phyloP scores from a whole-genome alignment of 2,329 filamentous ascomycete species.

The Fonsecaea erecta region DNA sequence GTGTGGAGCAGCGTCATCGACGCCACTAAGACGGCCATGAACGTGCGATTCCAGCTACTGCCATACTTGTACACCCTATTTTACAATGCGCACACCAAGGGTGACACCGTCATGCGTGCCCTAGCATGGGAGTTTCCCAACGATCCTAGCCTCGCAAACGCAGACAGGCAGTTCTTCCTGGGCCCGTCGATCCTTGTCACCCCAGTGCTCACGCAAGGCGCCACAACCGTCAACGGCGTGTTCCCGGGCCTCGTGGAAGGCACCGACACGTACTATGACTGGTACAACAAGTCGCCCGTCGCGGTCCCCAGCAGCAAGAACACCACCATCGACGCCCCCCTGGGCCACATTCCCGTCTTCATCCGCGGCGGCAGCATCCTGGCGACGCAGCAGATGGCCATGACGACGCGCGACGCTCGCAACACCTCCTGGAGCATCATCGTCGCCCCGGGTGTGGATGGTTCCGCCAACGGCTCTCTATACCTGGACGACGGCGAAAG shows the following conservation, averaged over 20 bases:
- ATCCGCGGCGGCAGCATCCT: conserved; percentile 70
- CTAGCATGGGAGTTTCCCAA: conserved; percentile 73
- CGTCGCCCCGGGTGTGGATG: conserved; percentile 61
- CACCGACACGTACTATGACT: conserved; percentile 72
- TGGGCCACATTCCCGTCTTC: conserved; percentile 73
- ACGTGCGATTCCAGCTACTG: conserved; percentile 70
- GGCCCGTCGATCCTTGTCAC: conserved; percentile 69
- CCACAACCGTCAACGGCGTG: conserved; percentile 66
- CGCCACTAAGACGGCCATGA: conserved; percentile 69
- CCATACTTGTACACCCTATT: conserved; percentile 79
- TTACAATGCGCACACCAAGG: conserved; percentile 67
- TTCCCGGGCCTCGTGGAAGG: conserved; percentile 66
- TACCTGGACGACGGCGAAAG: conserved; percentile 80
- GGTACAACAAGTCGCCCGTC: conserved; percentile 70
- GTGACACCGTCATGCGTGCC: conserved; percentile 73
- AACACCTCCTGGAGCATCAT: conserved; percentile 70
- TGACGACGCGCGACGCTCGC: conserved; percentile 68
- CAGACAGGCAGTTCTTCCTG: conserved; percentile 74
- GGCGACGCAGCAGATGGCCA: conserved; percentile 68
- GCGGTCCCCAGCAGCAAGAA: conserved; percentile 57
- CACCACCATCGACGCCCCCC: conserved; percentile 63
- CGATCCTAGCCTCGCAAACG: conserved; percentile 68
- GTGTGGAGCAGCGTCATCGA: conserved; percentile 68
- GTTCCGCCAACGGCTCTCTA: conserved; percentile 63
- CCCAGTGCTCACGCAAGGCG: conserved; percentile 67